These are phyloP conservation scores for Ceratobasidium theobromae DNA, from an alignment of 1,284 basidiomycete genomes.

Conservation along the genomic window DNA sequence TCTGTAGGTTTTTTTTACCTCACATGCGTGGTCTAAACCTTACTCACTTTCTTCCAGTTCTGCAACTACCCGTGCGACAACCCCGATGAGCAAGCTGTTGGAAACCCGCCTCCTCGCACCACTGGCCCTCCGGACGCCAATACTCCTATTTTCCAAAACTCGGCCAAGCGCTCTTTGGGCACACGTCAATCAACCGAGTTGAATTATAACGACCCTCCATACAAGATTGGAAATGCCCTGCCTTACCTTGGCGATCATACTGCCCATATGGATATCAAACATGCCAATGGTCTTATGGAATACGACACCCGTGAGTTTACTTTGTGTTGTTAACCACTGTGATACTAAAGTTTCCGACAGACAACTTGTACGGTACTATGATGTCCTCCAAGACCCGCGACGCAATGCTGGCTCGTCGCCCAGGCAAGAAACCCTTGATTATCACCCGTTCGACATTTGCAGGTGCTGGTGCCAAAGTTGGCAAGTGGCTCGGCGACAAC, in stretches of 20 bases:
- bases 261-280: slow-evolving; percentile 52
- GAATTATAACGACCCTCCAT: slow-evolving; percentile 34
- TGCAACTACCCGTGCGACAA: slow-evolving; percentile 59
- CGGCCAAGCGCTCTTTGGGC: slow-evolving; percentile 5
- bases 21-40: slow-evolving; percentile 41
- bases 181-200: neutral
- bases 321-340: neutral
- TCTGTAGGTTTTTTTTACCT: slow-evolving; percentile 37
- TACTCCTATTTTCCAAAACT: slow-evolving; percentile 52
- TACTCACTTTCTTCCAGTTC: slow-evolving; percentile 47
- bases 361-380: slow-evolving; percentile 71
- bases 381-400: slow-evolving; percentile 64
- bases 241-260: slow-evolving; percentile 39
- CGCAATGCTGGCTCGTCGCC: slow-evolving; percentile 62
- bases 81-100: slow-evolving; percentile 56
- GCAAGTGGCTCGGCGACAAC: slow-evolving; percentile 73
- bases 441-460: slow-evolving; percentile 74
- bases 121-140: slow-evolving; percentile 54
- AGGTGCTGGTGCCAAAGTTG: slow-evolving; percentile 62
- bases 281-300: slow-evolving; percentile 62
- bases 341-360: slow-evolving; percentile 34
- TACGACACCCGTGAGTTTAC: slow-evolving; percentile 56
- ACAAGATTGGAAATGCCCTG: slow-evolving; percentile 33
- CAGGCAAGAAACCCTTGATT: slow-evolving; percentile 60
- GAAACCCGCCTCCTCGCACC: slow-evolving; percentile 56